These are phyloP conservation scores for Verticillium nonalfalfae DNA, from an alignment of 2,329 filamentous ascomycete species.

Conservation along the genomic window DNA sequence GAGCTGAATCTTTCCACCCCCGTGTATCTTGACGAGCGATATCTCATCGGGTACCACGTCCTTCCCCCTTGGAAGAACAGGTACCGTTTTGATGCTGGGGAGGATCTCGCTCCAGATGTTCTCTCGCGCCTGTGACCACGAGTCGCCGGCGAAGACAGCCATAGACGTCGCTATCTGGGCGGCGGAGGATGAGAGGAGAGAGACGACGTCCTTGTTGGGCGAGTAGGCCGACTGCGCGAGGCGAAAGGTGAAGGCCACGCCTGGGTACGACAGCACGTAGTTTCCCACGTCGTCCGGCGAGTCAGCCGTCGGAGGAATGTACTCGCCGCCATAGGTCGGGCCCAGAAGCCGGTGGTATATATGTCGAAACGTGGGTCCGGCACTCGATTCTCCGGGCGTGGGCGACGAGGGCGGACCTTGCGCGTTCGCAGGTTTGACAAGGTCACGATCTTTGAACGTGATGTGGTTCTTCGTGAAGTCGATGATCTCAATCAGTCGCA, in stretches of 20 bases:
- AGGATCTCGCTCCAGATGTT: slow-evolving; percentile 71
- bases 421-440: slow-evolving; percentile 57
- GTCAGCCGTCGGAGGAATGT: slow-evolving; percentile 56
- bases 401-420: slow-evolving; percentile 19
- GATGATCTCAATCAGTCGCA: slow-evolving; percentile 83
- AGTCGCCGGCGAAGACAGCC: slow-evolving; percentile 85
- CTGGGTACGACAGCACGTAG: slow-evolving; percentile 91
- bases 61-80: slow-evolving; percentile 62
- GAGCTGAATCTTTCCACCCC: slow-evolving; percentile 72
- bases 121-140: slow-evolving; percentile 78
- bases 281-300: slow-evolving; percentile 55
- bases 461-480: slow-evolving; percentile 85
- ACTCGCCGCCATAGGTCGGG: slow-evolving; percentile 91
- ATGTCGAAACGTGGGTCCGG: slow-evolving; percentile 75
- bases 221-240: slow-evolving; percentile 70
- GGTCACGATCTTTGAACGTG: slow-evolving; percentile 72
- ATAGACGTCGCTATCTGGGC: slow-evolving; percentile 76
- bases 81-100: slow-evolving; percentile 66
- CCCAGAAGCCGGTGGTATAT: slow-evolving; percentile 93
- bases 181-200: slow-evolving; percentile 65
- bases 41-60: slow-evolving; percentile 86
- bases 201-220: slow-evolving; percentile 73
- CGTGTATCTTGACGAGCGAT: slow-evolving; percentile 70
- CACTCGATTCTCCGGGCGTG: slow-evolving; percentile 20
- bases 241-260: slow-evolving; percentile 87